phyloP scores from a whole-genome alignment of 2,329 filamentous ascomycete genomes.

The Fusarium domesticum region DNA sequence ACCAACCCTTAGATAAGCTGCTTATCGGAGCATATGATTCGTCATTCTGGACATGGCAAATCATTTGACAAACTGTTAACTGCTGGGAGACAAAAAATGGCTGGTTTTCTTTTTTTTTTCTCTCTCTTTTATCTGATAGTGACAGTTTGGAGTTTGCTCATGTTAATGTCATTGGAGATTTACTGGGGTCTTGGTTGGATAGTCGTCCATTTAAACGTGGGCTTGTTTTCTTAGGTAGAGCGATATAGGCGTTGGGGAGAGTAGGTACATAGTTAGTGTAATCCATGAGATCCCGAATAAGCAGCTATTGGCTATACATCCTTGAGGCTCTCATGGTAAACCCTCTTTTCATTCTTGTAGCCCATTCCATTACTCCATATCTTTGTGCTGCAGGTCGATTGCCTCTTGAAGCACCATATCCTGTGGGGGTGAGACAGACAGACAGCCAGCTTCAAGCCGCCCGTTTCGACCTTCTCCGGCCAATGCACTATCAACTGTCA shows the following conservation, averaged over 20 bases:
- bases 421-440: background rate
- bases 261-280: too few species aligned
- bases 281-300: too few species aligned
- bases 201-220: too few species aligned
- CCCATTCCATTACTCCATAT: background rate
- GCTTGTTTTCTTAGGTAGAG: too few species aligned
- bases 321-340: background rate
- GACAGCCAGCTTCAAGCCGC: background rate
- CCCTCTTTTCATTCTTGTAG: background rate
- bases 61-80: background rate
- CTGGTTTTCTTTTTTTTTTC: background rate
- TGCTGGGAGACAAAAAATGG: background rate
- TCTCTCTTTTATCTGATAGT: background rate
- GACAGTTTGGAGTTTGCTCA: background rate
- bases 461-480: background rate
- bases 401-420: background rate
- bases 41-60: background rate
- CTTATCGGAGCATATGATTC: conserved; percentile 5
- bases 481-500: too few species aligned
- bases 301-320: too few species aligned
- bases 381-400: background rate
- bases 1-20: background rate
- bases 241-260: too few species aligned
- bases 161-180: background rate
- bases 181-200: background rate